phyloP scores from a whole-genome alignment of 139 green algal species.

The Coelastrella sp. region DNA sequence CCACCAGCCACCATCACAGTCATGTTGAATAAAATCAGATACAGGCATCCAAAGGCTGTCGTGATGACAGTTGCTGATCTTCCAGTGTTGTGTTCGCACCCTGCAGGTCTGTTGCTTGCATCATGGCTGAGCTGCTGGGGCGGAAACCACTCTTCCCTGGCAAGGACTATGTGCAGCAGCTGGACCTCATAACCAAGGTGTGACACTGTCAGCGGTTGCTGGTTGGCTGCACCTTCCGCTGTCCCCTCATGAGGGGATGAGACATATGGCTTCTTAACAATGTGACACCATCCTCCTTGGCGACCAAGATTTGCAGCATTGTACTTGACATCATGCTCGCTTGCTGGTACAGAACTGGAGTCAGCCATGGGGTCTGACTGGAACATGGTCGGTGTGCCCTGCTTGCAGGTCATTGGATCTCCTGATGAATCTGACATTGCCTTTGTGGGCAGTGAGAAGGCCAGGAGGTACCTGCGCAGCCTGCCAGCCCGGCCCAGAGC shows the following conservation, averaged over 20 bases:
- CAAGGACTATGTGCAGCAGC: constrained; percentile 91
- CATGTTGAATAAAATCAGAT: too few relatives aligned
- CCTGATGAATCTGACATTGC: constrained; percentile 84
- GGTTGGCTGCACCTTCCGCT: too few relatives aligned
- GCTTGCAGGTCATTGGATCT: constrained; percentile 75
- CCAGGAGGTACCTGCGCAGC: constrained; percentile 81
- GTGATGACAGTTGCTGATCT: too few relatives aligned
- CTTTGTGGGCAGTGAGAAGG: constrained; percentile 90
- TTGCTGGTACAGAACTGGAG: not conserved
- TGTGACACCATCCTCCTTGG: not conserved
- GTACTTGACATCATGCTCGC: not conserved
- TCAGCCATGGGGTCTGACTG: constrained; percentile 47
- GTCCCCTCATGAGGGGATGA: too few relatives aligned
- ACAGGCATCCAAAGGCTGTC: too few relatives aligned
- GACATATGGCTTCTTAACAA: not conserved
- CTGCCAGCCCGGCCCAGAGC: constrained; percentile 51
- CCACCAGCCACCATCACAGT: not conserved
- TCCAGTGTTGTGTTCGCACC: not conserved
- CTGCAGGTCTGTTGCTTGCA: constrained; percentile 93
- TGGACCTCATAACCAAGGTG: constrained; percentile 68
- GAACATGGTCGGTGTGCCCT: constrained; percentile 44
- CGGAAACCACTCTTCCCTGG: constrained; percentile 76
- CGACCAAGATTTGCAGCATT: too few relatives aligned
- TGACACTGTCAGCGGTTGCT: not conserved
- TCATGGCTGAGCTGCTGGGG: constrained; percentile 95